A percentile compares a stretch with the other conserved stretches of the same genome.
These are phyloP conservation scores for Daldinia loculata DNA, from an alignment of 495 filamentous ascomycete species.

Conservation along the genomic window DNA sequence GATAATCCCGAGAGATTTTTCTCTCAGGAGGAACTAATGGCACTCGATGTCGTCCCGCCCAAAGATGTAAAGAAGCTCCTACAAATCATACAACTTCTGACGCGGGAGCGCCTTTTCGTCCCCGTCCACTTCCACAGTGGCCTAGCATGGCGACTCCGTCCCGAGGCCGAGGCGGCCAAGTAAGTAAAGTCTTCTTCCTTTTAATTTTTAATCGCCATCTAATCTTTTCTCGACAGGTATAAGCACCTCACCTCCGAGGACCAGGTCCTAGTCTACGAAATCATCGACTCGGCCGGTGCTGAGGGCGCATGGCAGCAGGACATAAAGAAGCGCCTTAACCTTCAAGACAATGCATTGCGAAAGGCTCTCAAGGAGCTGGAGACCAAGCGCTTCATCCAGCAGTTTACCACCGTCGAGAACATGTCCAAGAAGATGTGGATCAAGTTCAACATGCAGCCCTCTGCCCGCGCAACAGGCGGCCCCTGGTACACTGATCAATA, in stretches of 20 bases:
- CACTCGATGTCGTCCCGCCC: slow-evolving; percentile 67
- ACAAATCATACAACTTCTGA: slow-evolving; percentile 67
- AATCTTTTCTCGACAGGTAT: slow-evolving; percentile 58
- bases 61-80: slow-evolving; percentile 66
- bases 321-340: slow-evolving; percentile 75
- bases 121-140: slow-evolving; percentile 62
- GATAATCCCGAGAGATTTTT: slow-evolving; percentile 63
- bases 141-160: slow-evolving; percentile 72
- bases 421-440: slow-evolving; percentile 82
- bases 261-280: slow-evolving; percentile 81
- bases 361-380: slow-evolving; percentile 81
- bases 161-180: slow-evolving; percentile 75
- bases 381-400: slow-evolving; percentile 62
- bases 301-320: slow-evolving; percentile 90
- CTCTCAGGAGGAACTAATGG: slow-evolving; percentile 71
- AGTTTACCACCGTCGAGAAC: slow-evolving; percentile 71
- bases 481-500: slow-evolving; percentile 91
- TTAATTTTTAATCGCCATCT: not conserved
- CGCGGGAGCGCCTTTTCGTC: slow-evolving; percentile 73
- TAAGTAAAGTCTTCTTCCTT: slow-evolving; percentile 47
- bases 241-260: slow-evolving; percentile 68
- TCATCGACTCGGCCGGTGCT: slow-evolving; percentile 80
- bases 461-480: slow-evolving; percentile 88
- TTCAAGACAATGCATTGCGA: slow-evolving; percentile 80
- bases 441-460: slow-evolving; percentile 77